Conservation (phyloP, 75 land plant species). For the Isoetes taiwanensis region DNA sequence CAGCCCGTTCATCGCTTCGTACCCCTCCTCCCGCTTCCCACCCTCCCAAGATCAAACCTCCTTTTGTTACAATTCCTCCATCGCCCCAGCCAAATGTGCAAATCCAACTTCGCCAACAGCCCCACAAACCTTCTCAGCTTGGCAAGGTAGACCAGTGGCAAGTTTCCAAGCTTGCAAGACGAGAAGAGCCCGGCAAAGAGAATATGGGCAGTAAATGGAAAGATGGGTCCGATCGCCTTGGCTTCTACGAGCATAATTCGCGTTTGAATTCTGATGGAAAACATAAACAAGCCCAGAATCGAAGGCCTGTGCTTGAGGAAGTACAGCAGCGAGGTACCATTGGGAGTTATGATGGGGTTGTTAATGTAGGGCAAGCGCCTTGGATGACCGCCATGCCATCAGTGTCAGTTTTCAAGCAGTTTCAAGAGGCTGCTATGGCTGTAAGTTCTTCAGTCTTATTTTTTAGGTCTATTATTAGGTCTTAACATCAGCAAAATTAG, state of each 20-base stretch:
- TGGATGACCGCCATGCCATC: conserved; percentile 34
- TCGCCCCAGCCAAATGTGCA: neutral
- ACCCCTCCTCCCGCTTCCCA: neutral
- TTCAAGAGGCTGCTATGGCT: conserved; percentile 74
- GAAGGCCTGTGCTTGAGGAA: neutral
- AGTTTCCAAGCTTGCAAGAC: no score
- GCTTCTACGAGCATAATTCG: neutral
- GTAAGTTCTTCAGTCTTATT: conserved; percentile 22
- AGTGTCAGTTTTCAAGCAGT: conserved; percentile 57
- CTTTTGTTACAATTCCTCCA: conserved; percentile 1
- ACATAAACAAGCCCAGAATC: neutral
- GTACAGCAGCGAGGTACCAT: neutral
- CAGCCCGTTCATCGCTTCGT: neutral
- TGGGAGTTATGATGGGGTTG: neutral
- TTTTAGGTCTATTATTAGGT: neutral
- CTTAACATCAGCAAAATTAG: neutral
- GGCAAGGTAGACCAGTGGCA: neutral
- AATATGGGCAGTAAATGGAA: neutral
- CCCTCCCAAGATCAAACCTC: neutral
- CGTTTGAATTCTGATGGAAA: neutral
- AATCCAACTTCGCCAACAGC: neutral
- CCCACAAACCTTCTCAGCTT: neutral
- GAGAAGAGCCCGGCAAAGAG: neutral
- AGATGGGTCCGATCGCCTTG: neutral
- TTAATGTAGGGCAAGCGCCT: neutral